Conservation (phyloP, 805 yeast species). For the Starmerella etchellsii region DNA sequence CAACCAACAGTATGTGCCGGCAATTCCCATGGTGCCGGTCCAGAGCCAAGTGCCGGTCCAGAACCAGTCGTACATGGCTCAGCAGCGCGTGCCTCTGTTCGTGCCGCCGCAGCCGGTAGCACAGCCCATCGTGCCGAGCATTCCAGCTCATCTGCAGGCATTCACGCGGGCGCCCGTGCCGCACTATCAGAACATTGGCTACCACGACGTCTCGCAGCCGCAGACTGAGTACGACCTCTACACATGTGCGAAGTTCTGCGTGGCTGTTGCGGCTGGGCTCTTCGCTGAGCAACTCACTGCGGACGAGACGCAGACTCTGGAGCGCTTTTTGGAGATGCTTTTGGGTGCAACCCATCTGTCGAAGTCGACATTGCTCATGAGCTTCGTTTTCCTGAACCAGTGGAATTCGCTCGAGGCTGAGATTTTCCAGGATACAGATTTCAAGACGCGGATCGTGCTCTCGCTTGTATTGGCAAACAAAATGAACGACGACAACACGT, state of each 20-base stretch:
- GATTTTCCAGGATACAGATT: constrained; percentile 30
- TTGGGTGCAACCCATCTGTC: constrained; percentile 82
- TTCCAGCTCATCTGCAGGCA: background rate
- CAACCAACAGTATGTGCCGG: no score
- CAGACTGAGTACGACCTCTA: constrained; percentile 58
- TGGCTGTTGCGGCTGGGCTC: constrained; percentile 32
- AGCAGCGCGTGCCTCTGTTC: background rate
- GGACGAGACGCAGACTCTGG: constrained; percentile 4
- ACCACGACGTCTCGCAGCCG: constrained; percentile 9
- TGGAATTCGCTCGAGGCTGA: constrained; percentile 1
- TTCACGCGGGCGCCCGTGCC: constrained; percentile 6
- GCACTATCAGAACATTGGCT: constrained; percentile 10
- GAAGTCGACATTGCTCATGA: constrained; percentile 61
- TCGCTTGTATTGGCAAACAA: constrained; percentile 79
- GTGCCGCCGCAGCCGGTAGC: background rate
- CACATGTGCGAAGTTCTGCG: constrained; percentile 66
- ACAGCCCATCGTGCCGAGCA: background rate
- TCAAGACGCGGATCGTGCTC: constrained; percentile 37
- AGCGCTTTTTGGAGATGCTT: constrained; percentile 46
- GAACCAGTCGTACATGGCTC: no score
- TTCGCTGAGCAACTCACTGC: constrained; percentile 1
- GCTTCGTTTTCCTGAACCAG: constrained; percentile 66
- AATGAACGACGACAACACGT: constrained; percentile 92
- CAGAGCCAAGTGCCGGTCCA: no score
- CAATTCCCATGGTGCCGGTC: no score